Evolutionary conservation across 768 basidiomycete genomes (phyloP).

Genomic region (Crucibulum laeve): DNA sequence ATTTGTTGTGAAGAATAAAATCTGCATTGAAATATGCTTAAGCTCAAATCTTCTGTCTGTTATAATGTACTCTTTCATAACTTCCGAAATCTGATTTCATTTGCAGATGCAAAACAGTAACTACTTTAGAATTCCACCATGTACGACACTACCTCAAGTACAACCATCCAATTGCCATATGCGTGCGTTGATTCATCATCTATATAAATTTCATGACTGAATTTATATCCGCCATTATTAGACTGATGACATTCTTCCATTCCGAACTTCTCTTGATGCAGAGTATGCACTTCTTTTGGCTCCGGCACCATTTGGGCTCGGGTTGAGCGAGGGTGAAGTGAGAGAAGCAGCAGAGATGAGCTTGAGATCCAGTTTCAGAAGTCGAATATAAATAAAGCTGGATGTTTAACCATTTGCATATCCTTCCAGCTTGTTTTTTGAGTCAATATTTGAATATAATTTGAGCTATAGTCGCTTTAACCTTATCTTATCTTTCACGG

Average conservation of each 20-base stretch:
- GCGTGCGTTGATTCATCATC: constrained; percentile 52
- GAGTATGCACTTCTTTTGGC: constrained; percentile 84
- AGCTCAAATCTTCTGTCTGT: constrained; percentile 73
- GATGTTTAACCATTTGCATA: not conserved
- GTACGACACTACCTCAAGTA: constrained; percentile 60
- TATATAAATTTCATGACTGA: not conserved
- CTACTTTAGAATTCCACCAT: constrained; percentile 64
- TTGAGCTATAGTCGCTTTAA: no score
- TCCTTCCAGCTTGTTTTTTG: no score
- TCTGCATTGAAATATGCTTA: constrained; percentile 77
- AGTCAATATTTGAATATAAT: no score
- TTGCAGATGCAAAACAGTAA: constrained; percentile 64
- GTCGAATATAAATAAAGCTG: not conserved
- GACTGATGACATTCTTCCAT: constrained; percentile 83
- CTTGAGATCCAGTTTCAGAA: constrained; percentile 39
- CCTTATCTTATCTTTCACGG: no score
- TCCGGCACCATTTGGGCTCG: constrained; percentile 65
- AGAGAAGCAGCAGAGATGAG: constrained; percentile 55
- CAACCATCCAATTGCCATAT: constrained; percentile 70
- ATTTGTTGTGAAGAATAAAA: constrained; percentile 47
- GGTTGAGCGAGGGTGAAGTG: constrained; percentile 57
- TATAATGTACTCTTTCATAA: not conserved
- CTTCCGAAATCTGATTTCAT: not conserved
- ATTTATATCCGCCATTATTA: constrained; percentile 20
- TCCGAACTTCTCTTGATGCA: constrained; percentile 66